phyloP scores from a whole-genome alignment of 169 alveolate genomes.

The Eimeria nieschulzi region DNA sequence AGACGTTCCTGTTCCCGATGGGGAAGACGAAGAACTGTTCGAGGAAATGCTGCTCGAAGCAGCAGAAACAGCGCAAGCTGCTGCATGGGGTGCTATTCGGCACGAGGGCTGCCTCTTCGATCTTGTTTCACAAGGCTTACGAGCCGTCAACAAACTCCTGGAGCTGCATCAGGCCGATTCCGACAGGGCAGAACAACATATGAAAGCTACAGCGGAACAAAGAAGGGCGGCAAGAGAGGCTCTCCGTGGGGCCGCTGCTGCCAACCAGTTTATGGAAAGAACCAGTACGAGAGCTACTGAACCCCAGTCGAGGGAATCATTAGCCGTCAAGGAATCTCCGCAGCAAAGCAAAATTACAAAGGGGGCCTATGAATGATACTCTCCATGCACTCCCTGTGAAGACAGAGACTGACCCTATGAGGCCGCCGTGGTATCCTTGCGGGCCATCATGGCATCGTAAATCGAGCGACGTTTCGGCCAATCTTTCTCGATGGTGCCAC shows the following conservation, averaged over 20 bases:
- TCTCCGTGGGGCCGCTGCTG: not conserved
- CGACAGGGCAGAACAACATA: not conserved
- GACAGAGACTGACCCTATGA: not conserved
- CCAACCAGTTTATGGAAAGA: not conserved
- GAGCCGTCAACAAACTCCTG: constrained; percentile 22
- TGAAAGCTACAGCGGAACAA: not conserved
- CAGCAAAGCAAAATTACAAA: not conserved
- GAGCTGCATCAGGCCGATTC: constrained; percentile 3
- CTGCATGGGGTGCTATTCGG: constrained; percentile 44
- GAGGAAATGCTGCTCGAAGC: constrained; percentile 56
- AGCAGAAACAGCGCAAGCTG: not conserved
- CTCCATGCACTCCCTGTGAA: not conserved
- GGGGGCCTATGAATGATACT: not conserved
- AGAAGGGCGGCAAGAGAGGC: not conserved
- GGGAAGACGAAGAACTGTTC: not conserved
- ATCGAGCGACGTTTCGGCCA: not conserved
- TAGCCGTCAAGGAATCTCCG: not conserved
- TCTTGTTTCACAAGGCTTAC: not conserved
- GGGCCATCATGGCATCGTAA: not conserved
- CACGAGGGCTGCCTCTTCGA: not conserved
- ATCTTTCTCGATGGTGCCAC: not conserved
- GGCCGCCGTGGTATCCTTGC: not conserved
- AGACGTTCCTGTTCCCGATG: not conserved
- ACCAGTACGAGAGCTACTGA: not conserved
- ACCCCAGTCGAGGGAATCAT: not conserved